A percentile compares a stretch with the other conserved stretches of the same genome.
Evolutionary conservation across 495 filamentous ascomycete genomes (phyloP).

Genomic region (Bacidia rubella): DNA sequence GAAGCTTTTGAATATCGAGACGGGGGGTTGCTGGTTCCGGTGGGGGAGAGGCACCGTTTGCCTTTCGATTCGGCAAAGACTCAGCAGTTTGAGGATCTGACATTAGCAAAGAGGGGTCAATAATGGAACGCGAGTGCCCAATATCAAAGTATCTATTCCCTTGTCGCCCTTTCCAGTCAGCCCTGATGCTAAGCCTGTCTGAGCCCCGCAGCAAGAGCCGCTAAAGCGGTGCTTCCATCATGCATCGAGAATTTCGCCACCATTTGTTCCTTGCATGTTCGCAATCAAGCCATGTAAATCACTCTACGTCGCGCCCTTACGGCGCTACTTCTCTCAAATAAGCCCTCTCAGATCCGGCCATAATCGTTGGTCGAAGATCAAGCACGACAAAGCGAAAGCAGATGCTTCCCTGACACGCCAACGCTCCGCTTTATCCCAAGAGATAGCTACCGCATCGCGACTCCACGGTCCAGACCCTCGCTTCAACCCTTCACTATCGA

Average conservation of each 20-base stretch:
- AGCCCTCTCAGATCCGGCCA: conserved; percentile 50
- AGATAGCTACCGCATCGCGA: conserved; percentile 7
- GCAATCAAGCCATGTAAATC: too few relatives aligned
- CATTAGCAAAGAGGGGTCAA: too few relatives aligned
- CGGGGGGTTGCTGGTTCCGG: conserved; percentile 26
- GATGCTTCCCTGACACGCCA: conserved; percentile 30
- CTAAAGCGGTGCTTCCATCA: background rate
- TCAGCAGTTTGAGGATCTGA: conserved; percentile 10
- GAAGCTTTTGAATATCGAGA: conserved; percentile 78
- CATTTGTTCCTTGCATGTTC: too few relatives aligned
- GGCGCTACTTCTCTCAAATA: conserved; percentile 17
- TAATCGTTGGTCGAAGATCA: conserved; percentile 87
- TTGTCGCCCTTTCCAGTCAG: too few relatives aligned
- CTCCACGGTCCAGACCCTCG: conserved; percentile 50
- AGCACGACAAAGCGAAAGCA: conserved; percentile 77
- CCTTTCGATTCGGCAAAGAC: conserved; percentile 8
- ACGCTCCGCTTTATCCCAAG: background rate
- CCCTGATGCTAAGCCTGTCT: background rate
- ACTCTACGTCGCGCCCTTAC: too few relatives aligned
- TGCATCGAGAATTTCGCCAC: background rate
- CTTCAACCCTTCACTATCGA: conserved; percentile 59
- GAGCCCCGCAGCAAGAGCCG: background rate
- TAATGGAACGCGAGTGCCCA: too few relatives aligned
- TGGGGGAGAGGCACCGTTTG: background rate
- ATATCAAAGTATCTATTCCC: too few relatives aligned